Evolutionary conservation across 2,329 filamentous ascomycete species (phyloP).

Genomic region (Cladophialophora yegresii): DNA sequence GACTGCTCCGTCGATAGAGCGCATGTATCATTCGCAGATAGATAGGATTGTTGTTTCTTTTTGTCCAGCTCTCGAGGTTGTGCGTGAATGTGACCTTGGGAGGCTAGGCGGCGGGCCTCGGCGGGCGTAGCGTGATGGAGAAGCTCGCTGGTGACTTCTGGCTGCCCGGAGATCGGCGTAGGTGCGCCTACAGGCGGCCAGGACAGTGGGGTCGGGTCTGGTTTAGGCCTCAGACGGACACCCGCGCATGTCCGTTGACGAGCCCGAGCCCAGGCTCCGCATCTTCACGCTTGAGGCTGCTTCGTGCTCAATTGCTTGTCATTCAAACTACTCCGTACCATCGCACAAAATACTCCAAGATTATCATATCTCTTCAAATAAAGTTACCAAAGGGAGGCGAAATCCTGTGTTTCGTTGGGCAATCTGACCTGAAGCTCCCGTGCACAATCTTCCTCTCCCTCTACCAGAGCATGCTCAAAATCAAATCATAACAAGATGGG

Average conservation of each 20-base stretch:
- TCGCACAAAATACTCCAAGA: not conserved
- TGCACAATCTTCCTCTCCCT: not conserved
- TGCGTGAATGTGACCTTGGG: not conserved
- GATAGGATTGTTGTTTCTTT: not conserved
- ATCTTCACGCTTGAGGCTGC: not conserved
- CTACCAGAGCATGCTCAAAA: not conserved
- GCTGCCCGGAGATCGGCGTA: not conserved
- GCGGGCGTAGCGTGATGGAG: not conserved
- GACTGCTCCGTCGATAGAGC: conserved; percentile 22
- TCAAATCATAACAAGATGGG: not conserved
- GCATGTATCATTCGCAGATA: not conserved
- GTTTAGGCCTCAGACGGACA: not conserved
- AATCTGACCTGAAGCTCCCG: not conserved
- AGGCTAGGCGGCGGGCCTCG: too few relatives aligned
- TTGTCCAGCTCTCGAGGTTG: not conserved
- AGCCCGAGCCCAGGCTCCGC: not conserved
- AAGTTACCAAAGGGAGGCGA: not conserved
- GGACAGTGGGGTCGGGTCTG: too few relatives aligned
- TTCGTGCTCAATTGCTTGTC: not conserved
- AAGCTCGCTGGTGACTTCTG: not conserved
- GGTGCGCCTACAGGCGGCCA: not conserved
- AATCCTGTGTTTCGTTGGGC: not conserved
- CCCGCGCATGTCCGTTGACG: not conserved
- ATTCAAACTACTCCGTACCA: not conserved
- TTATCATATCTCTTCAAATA: not conserved